Percentiles rank a stretch among this genome's conserved stretches.
Conservation (phyloP, 495 filamentous ascomycete genomes). For the Podospora australis region DNA sequence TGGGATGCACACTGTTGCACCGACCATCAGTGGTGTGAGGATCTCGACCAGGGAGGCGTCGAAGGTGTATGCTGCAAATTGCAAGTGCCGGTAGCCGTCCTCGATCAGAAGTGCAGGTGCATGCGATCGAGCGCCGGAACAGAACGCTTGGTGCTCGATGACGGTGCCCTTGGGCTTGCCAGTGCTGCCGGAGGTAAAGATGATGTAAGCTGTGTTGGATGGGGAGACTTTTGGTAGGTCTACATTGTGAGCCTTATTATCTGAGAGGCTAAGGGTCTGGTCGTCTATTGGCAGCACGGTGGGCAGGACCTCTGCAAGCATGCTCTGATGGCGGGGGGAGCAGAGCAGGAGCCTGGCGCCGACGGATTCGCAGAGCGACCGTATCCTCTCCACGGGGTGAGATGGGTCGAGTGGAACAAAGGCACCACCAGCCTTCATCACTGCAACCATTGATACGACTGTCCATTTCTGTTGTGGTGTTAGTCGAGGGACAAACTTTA, state of each 20-base stretch:
- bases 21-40: slow-evolving; percentile 46
- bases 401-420: slow-evolving; percentile 52
- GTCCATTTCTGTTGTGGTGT: slow-evolving; percentile 40
- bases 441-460: slow-evolving; percentile 45
- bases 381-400: slow-evolving; percentile 45
- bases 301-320: background rate
- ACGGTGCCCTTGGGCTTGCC: slow-evolving; percentile 46
- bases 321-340: slow-evolving; percentile 11
- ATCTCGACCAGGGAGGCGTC: slow-evolving; percentile 52
- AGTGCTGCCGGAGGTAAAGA: slow-evolving; percentile 57
- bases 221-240: background rate
- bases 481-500: too few species aligned
- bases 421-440: slow-evolving; percentile 48
- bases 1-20: slow-evolving; percentile 30
- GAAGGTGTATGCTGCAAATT: slow-evolving; percentile 56
- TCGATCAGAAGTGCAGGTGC: slow-evolving; percentile 31
- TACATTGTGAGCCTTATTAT: background rate
- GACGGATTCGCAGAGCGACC: slow-evolving; percentile 36
- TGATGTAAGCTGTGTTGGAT: slow-evolving; percentile 36
- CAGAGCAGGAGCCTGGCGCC: slow-evolving; percentile 32
- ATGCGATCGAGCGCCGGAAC: slow-evolving; percentile 33
- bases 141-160: slow-evolving; percentile 34
- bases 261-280: background rate
- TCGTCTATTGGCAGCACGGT: slow-evolving; percentile 14
- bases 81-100: slow-evolving; percentile 38